Conservation (phyloP, 176 grass and related monocot species). For the Phyllostachys edulis region DNA sequence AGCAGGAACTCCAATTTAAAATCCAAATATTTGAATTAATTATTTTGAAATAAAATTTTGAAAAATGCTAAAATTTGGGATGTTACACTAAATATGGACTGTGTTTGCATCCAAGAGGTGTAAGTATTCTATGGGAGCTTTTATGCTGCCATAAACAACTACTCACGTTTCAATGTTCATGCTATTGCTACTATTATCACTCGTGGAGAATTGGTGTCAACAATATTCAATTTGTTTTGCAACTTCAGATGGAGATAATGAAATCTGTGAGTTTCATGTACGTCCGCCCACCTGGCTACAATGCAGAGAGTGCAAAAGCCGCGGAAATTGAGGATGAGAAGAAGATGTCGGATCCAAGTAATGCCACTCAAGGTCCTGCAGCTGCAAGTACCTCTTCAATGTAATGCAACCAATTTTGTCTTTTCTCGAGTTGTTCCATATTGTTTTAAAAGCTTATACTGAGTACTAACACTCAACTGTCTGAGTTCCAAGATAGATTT, state of each 20-base stretch:
- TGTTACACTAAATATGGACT: background rate
- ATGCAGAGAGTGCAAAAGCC: conserved; percentile 94
- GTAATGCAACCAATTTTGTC: conserved; percentile 38
- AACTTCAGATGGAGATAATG: conserved; percentile 86
- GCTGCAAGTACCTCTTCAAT: conserved; percentile 49
- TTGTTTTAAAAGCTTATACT: background rate
- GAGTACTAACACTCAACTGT: background rate
- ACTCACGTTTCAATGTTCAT: background rate
- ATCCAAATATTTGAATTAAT: too few species aligned
- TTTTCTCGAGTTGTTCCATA: background rate
- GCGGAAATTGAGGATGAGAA: conserved; percentile 86
- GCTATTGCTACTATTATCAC: background rate
- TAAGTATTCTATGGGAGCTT: background rate
- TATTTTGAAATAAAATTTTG: too few species aligned
- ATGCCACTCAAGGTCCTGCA: conserved; percentile 29
- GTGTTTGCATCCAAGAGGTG: conserved; percentile 5
- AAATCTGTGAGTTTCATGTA: conserved; percentile 99
- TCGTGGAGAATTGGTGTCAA: background rate
- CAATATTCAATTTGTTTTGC: conserved; percentile 26
- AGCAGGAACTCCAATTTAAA: too few species aligned
- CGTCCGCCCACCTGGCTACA: conserved; percentile 85
- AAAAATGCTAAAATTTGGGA: too few species aligned
- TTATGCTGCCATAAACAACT: background rate
- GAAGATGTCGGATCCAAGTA: conserved; percentile 54
- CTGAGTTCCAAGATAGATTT: background rate